Percentiles rank a stretch among this genome's conserved stretches.
phyloP scores from a whole-genome alignment of 257 asterid species.

The Petrea volubilis region DNA sequence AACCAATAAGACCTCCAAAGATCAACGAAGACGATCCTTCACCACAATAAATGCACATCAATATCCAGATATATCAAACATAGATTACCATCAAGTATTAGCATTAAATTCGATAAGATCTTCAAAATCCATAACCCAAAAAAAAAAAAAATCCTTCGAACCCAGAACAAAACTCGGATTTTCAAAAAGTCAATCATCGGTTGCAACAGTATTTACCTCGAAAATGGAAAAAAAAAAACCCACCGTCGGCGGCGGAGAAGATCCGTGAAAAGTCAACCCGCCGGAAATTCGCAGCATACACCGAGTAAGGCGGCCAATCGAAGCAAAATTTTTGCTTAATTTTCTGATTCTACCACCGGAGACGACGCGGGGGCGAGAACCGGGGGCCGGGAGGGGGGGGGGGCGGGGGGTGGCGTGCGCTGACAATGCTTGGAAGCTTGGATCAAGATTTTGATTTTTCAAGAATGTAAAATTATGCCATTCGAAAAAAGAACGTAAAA shows the following conservation, averaged over 20 bases:
- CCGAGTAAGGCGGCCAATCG: constrained; percentile 11
- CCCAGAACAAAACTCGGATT: neutral
- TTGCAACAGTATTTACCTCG: constrained; percentile 14
- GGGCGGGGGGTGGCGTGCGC: too few species aligned
- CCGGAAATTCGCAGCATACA: neutral
- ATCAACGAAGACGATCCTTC: too few species aligned
- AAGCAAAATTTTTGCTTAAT: neutral
- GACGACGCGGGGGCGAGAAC: too few species aligned
- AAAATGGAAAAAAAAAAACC: constrained; percentile 10
- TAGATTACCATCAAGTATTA: too few species aligned
- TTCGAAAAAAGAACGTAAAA: too few species aligned
- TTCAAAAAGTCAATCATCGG: neutral
- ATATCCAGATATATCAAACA: too few species aligned
- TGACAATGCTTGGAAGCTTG: too few species aligned
- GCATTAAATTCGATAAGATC: neutral
- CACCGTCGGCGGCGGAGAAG: constrained; percentile 19
- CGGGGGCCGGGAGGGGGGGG: too few species aligned
- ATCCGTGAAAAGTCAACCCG: constrained; percentile 13
- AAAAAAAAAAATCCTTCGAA: neutral
- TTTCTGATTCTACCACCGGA: neutral
- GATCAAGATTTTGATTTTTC: too few species aligned
- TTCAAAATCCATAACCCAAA: neutral
- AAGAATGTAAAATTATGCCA: too few species aligned
- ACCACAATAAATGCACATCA: too few species aligned
- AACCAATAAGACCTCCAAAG: too few species aligned